These are phyloP conservation scores for Akanthomyces uredinophilus DNA, from an alignment of 2,329 filamentous ascomycete genomes.

Conservation along the genomic window DNA sequence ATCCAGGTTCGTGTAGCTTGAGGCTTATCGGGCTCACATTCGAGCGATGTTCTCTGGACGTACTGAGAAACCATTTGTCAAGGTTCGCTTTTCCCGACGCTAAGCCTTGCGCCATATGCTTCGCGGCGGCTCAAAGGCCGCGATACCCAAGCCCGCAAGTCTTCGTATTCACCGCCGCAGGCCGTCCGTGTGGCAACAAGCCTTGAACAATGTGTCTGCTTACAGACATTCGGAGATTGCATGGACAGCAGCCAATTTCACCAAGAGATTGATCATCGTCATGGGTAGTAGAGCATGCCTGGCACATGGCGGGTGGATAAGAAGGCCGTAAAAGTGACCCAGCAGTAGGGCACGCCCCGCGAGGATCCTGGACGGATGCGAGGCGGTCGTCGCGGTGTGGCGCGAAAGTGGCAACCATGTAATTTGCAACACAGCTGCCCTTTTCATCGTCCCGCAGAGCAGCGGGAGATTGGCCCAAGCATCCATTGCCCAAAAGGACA, in stretches of 20 bases:
- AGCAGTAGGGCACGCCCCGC: background rate
- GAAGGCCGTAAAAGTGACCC: background rate
- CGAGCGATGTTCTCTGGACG: too few relatives aligned
- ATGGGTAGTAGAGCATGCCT: background rate
- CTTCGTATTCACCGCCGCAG: too few relatives aligned
- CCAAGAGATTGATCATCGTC: background rate
- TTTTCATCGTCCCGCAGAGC: background rate
- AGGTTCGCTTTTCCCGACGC: too few relatives aligned
- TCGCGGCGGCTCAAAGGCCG: background rate
- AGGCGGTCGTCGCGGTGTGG: background rate
- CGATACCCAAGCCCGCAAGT: background rate
- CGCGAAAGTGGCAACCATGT: background rate
- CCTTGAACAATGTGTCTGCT: too few relatives aligned
- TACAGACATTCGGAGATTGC: too few relatives aligned
- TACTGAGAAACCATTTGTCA: too few relatives aligned
- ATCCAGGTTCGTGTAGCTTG: too few relatives aligned
- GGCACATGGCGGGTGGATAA: constrained; percentile 9
- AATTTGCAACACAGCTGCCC: background rate
- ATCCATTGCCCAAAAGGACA: background rate
- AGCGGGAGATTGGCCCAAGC: background rate
- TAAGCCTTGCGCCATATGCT: background rate
- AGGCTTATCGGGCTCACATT: too few relatives aligned
- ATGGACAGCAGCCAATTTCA: too few relatives aligned
- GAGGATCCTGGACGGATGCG: background rate
- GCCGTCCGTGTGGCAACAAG: background rate